Conservation (phyloP, 2,329 filamentous ascomycete genomes). For the Colletotrichum sojae region DNA sequence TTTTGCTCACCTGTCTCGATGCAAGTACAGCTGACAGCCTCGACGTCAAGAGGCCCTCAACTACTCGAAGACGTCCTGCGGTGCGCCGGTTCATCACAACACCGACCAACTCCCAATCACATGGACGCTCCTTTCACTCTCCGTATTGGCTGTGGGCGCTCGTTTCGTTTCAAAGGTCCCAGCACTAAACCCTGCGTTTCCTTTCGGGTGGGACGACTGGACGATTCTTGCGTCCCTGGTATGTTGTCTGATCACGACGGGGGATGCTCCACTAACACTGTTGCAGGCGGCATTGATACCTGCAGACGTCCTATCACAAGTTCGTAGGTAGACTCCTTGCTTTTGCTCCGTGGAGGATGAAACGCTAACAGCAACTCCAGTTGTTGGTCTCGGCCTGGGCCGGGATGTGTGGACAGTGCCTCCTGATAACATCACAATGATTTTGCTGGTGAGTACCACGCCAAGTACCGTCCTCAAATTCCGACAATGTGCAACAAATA, state of each 20-base stretch:
- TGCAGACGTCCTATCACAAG: constrained; percentile 18
- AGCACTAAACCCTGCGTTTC: constrained; percentile 16
- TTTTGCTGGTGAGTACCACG: constrained; percentile 5
- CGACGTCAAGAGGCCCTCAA: constrained; percentile 18
- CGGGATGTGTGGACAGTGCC: constrained; percentile 21
- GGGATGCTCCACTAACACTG: not conserved
- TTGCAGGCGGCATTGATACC: not conserved
- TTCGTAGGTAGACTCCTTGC: not conserved
- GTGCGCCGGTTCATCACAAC: constrained; percentile 14
- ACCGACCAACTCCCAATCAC: constrained; percentile 13
- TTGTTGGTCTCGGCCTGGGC: constrained; percentile 16
- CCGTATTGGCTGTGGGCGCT: constrained; percentile 7
- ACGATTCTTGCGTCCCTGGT: constrained; percentile 21
- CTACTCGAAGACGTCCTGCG: constrained; percentile 19
- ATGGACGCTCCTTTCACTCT: constrained; percentile 18
- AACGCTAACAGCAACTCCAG: not conserved
- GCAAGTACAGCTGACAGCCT: not conserved
- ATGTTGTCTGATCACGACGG: not conserved
- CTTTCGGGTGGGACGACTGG: constrained; percentile 21
- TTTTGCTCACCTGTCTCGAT: not conserved
- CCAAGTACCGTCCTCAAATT: not conserved
- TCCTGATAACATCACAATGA: constrained; percentile 30
- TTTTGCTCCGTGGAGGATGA: not conserved
- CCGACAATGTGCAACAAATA: too few species aligned
- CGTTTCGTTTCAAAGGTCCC: constrained; percentile 11